Conservation (phyloP, 805 yeast genomes). For the Saccharomycodes ludwigii region DNA sequence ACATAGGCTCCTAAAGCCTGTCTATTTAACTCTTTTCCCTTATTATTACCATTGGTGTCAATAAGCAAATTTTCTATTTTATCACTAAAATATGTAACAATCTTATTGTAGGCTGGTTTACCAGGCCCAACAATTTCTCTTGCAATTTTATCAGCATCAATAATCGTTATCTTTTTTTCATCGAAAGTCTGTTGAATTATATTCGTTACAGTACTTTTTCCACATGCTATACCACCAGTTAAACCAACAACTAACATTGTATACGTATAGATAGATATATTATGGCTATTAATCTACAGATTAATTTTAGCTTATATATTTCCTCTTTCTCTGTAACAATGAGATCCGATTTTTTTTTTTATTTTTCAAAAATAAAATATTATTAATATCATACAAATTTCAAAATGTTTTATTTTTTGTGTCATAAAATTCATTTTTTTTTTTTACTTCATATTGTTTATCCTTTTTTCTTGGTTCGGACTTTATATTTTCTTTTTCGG, state of each 20-base stretch:
- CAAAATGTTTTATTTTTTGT: no score
- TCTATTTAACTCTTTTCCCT: slow-evolving; percentile 33
- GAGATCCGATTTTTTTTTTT: no score
- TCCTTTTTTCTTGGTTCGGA: no score
- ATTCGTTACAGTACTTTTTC: slow-evolving; percentile 81
- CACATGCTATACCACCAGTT: slow-evolving; percentile 98
- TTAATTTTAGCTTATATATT: no score
- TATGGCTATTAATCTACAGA: no score
- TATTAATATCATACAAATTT: no score
- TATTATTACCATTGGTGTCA: slow-evolving; percentile 25
- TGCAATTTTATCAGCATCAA: slow-evolving; percentile 90
- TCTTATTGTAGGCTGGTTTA: slow-evolving; percentile 49
- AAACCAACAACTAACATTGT: slow-evolving; percentile 83
- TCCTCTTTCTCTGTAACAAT: no score
- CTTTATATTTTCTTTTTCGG: background rate
- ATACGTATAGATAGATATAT: background rate
- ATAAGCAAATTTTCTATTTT: slow-evolving; percentile 33
- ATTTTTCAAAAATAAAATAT: no score
- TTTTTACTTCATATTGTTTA: no score
- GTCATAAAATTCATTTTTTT: no score
- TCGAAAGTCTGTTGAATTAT: slow-evolving; percentile 30
- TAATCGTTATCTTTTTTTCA: slow-evolving; percentile 36
- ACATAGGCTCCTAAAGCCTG: slow-evolving; percentile 67
- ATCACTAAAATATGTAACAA: slow-evolving; percentile 46
- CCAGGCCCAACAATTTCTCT: slow-evolving; percentile 79